Base-by-base conservation (phyloP, 345 rosid genomes). In the Erodium maritimum region DNA sequence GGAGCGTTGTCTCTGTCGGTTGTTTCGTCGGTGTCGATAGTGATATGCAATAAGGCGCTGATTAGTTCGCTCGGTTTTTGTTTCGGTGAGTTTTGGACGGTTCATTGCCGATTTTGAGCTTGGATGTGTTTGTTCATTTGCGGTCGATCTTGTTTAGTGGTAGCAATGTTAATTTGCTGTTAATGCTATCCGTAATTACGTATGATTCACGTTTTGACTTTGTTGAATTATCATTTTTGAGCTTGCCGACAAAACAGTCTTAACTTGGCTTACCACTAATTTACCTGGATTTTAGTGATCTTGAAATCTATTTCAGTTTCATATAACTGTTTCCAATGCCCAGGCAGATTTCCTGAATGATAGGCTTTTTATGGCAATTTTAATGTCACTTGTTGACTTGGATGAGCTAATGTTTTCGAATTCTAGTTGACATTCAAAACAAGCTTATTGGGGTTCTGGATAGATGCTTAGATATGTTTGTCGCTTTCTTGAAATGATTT, bases 21-120 rank as follows among this genome's bases (percentile, higher is more conserved):
- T 19, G 93, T 85, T 0, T 94, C 99, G n/a, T 94, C 99, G 2
- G 99, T 94, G 12, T 94, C 99, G 48, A 94, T 94, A 65, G 99
- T 94, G 65, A 87, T 94, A 50, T 94, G 99, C 83, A 94, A 94
- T 81, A 94, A 94, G 79, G 97, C 99, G 52, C 96, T 94, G 59
- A 94, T 94, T 64, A 87, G 91, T 84, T 78, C 96, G 5, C 96
- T 94, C n/a, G 93, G 93, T 51, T 94, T 94, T 80, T 83, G 88
- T 57, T 94, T 94, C 53, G 99, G 99, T 93, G 21, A 65, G 72
- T 29, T 13, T 13, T 29, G 70, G 54, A 29, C 50, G 17, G 23
- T 50, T 34, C 9, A 14, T 13, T 10, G 17, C 14, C 14, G 17
- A 12, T 42, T 42, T 10, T 14, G 8, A 11, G 48, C 48, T 42